Evolutionary conservation across 23 red algal genomes (phyloP).

Genomic region (Pyropia yezoensis): DNA sequence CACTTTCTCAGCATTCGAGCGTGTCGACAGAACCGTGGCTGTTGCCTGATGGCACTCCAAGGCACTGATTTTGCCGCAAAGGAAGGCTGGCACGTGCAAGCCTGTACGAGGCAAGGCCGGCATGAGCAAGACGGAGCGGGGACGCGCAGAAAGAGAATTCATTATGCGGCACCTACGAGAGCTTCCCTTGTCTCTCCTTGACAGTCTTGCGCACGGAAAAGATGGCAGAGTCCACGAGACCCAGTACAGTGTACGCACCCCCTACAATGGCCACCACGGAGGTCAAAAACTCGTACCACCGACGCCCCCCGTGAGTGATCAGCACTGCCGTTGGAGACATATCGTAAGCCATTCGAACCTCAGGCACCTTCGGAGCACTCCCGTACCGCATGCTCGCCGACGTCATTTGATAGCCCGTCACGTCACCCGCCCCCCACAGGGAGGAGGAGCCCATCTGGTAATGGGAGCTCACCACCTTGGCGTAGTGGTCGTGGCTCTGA

Average conservation of each 20-base stretch:
- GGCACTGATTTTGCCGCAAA: too few species aligned
- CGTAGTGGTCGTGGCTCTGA: constrained; percentile 65
- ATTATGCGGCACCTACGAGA: too few species aligned
- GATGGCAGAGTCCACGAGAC: constrained; percentile 42
- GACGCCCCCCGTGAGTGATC: constrained; percentile 64
- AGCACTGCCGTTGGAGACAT: constrained; percentile 58
- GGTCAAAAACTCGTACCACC: constrained; percentile 84
- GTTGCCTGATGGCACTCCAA: too few species aligned
- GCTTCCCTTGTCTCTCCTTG: too few species aligned
- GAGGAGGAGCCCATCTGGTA: constrained; percentile 43
- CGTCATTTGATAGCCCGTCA: constrained; percentile 67
- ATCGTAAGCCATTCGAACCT: constrained; percentile 56
- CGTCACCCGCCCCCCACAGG: constrained; percentile 22
- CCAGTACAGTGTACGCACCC: constrained; percentile 54
- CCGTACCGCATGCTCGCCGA: constrained; percentile 56
- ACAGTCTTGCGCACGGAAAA: constrained; percentile 27
- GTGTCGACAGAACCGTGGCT: too few species aligned
- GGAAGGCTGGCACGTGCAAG: too few species aligned
- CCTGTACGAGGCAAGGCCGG: too few species aligned
- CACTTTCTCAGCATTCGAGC: too few species aligned
- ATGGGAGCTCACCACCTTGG: constrained; percentile 61
- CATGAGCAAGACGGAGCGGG: too few species aligned
- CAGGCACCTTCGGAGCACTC: constrained; percentile 39
- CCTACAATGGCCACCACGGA: constrained; percentile 62
- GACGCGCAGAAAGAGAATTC: too few species aligned